These are phyloP conservation scores for Brassica cretica DNA, from an alignment of 345 rosid species.

Conservation along the genomic window DNA sequence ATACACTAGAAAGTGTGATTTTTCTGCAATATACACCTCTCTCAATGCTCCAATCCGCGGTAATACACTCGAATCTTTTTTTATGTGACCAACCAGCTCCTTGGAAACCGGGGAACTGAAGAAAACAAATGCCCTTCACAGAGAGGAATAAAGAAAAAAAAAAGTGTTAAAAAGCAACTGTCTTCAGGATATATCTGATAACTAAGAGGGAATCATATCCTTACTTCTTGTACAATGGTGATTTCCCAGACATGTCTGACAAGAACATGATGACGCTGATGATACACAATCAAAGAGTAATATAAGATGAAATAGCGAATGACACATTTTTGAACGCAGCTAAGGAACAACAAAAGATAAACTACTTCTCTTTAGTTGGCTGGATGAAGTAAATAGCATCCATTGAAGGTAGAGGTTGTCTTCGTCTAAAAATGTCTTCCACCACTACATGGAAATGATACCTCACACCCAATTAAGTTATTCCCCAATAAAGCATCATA, in stretches of 20 bases:
- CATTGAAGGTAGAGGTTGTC: constrained; percentile 96
- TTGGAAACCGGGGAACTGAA: constrained; percentile 91
- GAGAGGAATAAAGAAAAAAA: constrained; percentile 34
- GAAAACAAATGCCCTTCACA: constrained; percentile 93
- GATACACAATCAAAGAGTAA: constrained; percentile 29
- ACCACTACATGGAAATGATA: constrained; percentile 68
- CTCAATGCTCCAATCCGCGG: constrained; percentile 91
- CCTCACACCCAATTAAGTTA: neutral
- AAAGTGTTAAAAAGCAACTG: constrained; percentile 3
- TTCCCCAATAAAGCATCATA: neutral
- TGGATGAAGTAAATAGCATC: constrained; percentile 98
- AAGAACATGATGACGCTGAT: constrained; percentile 87
- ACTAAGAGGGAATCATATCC: constrained; percentile 39
- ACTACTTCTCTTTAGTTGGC: constrained; percentile 95
- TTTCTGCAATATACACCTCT: constrained; percentile 59
- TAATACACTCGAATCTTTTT: constrained; percentile 81
- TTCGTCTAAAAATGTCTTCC: constrained; percentile 85
- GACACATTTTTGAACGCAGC: neutral
- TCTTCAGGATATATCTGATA: neutral
- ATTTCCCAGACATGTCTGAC: constrained; percentile 96
- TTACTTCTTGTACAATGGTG: constrained; percentile 93
- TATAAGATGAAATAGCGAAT: constrained; percentile 1
- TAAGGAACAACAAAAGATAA: constrained; percentile 31
- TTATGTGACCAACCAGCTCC: constrained; percentile 78
- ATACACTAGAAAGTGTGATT: constrained; percentile 2